Conservation (phyloP, 371 early-diverging fungal species). For the Rhizopus delemar region DNA sequence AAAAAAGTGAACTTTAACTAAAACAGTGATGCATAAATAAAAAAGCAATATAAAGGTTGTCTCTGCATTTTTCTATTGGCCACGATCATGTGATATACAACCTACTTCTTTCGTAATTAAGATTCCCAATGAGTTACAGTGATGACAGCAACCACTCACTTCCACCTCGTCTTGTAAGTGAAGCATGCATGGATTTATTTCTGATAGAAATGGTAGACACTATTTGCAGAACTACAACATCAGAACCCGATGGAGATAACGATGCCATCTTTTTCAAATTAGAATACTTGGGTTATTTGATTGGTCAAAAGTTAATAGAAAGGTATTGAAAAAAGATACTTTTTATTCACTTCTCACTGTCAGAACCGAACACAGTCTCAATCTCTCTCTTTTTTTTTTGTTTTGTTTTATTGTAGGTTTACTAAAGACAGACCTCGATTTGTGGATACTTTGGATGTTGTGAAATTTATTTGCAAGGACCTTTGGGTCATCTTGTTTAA, state of each 20-base stretch:
- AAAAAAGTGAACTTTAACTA: too few relatives aligned
- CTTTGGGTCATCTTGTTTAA: conserved; percentile 92
- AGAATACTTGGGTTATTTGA: conserved; percentile 86
- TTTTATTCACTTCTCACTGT: not conserved
- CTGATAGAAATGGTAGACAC: conserved; percentile 79
- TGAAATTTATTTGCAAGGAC: conserved; percentile 98
- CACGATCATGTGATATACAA: too few relatives aligned
- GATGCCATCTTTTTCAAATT: conserved; percentile 87
- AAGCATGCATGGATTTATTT: conserved; percentile 72
- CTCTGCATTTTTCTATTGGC: too few relatives aligned
- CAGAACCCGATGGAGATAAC: conserved; percentile 67
- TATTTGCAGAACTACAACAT: conserved; percentile 59
- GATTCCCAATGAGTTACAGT: not conserved
- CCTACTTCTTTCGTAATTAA: too few relatives aligned
- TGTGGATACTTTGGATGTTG: conserved; percentile 87
- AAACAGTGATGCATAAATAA: too few relatives aligned
- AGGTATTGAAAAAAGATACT: conserved; percentile 45
- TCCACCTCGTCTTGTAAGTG: conserved; percentile 52
- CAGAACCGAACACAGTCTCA: not conserved
- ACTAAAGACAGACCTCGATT: conserved; percentile 84
- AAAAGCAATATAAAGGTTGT: too few relatives aligned
- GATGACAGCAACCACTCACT: not conserved
- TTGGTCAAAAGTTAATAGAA: conserved; percentile 88
- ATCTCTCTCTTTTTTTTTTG: too few relatives aligned
- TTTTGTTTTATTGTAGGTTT: conserved; percentile 58